A percentile compares a stretch with the other conserved stretches of the same genome.
Conservation (phyloP, 768 basidiomycete genomes). For the Dictyophora rubrovolvata region DNA sequence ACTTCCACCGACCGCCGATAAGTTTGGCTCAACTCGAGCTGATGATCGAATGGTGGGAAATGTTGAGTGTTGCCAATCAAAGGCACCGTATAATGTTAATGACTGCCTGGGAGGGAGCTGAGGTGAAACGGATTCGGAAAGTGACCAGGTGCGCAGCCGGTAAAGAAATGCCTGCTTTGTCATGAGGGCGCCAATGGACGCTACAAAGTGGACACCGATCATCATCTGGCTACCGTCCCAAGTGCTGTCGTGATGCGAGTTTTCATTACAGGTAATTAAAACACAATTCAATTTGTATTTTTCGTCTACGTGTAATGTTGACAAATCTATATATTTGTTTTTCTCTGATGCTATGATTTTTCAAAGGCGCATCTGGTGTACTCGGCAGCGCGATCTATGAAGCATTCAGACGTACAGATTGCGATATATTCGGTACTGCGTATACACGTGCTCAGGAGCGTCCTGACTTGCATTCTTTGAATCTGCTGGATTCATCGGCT, state of each 20-base stretch:
- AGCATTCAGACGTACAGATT: constrained; percentile 41
- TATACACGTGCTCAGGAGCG: constrained; percentile 47
- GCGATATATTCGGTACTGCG: constrained; percentile 57
- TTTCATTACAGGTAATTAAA: constrained; percentile 7
- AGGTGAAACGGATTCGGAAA: too few relatives aligned
- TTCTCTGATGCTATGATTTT: not conserved
- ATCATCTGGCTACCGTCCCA: not conserved
- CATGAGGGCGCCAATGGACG: not conserved
- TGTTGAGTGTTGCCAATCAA: too few relatives aligned
- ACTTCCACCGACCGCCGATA: too few relatives aligned
- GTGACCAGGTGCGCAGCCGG: too few relatives aligned
- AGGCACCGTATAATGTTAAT: too few relatives aligned
- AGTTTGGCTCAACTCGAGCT: too few relatives aligned
- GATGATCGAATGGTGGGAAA: too few relatives aligned
- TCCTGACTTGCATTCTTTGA: constrained; percentile 42
- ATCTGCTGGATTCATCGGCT: constrained; percentile 51
- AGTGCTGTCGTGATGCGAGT: constrained; percentile 4
- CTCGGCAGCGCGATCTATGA: constrained; percentile 71
- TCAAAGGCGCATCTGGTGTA: constrained; percentile 80
- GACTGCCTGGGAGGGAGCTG: too few relatives aligned
- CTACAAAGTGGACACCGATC: not conserved
- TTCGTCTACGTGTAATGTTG: not conserved
- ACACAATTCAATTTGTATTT: not conserved
- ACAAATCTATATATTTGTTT: not conserved
- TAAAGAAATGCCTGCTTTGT: not conserved